Base-by-base conservation (phyloP, 2,329 filamentous ascomycete species). In the Cryphonectria nitschkei region DNA sequence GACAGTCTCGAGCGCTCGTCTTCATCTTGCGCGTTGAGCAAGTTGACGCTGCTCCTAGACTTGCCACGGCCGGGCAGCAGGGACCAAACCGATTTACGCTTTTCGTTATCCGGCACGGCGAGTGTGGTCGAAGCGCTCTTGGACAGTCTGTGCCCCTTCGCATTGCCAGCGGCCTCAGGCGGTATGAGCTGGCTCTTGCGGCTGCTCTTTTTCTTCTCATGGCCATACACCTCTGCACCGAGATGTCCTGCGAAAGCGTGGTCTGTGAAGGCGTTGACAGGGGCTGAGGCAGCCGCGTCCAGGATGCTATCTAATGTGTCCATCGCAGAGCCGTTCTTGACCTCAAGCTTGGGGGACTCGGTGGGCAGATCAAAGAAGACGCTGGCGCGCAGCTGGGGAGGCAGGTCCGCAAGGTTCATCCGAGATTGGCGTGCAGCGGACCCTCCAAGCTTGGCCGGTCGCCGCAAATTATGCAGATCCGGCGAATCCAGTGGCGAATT, bases 281-380 rank as follows among this genome's bases (percentile, higher is more conserved):
- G 96, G 0, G 96, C 95, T 72, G 87, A 88, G 2, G 93, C 93
- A 2, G 95, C 96, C 9, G 95, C 96, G 78, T 97, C 92, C 22
- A 99, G 86, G 68, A 99, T 97, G 78, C 90, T 95, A 75, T 99
- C 95, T 9, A 99, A 87, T 0, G 95, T 97, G 58, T 89, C 91
- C 78, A 94, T 93, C 14, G 95, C 95, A 37, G 96, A 98, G 26
- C 93, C 92, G 70, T 93, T 90, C 79, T 90, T 90, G 68, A 90
- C 78, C 74, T 90, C 84, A 32, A 91, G 83, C 16, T 83, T 80
- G 6, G 85, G 82, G 6, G 86, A 78, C 2, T 82, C 78, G 3
- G 88, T 84, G 0, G 91, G 91, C 32, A 89, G 76, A 70, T 98
- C 95, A 77, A 98, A 98, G 81, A 93, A 98, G 39, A 92, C 89